Conservation (phyloP, 805 yeast species). For the Teunomyces pallodes region DNA sequence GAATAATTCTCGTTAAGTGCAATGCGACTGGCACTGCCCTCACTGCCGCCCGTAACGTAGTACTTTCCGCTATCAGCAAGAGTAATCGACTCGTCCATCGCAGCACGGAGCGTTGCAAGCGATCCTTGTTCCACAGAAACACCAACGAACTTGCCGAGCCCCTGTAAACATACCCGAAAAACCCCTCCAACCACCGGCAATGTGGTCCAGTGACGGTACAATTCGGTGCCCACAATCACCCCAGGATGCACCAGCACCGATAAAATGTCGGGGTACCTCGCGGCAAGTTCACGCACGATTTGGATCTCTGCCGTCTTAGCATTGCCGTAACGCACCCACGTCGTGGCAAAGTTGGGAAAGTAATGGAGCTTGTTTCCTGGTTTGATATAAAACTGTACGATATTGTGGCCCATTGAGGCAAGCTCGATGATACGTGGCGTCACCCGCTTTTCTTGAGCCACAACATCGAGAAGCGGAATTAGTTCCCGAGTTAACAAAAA, state of each 20-base stretch:
- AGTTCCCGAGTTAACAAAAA: constrained; percentile 31
- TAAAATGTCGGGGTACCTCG: constrained; percentile 28
- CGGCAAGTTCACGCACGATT: constrained; percentile 24
- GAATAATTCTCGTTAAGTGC: constrained; percentile 22
- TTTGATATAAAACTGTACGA: constrained; percentile 19
- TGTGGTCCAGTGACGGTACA: constrained; percentile 28
- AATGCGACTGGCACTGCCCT: constrained; percentile 18
- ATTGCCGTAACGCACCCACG: constrained; percentile 35
- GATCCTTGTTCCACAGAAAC: constrained; percentile 35
- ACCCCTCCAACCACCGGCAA: constrained; percentile 23
- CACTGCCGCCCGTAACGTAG: constrained; percentile 31
- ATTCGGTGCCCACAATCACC: constrained; percentile 30
- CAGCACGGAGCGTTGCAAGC: constrained; percentile 31
- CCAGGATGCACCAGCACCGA: constrained; percentile 41
- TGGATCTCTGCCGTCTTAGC: constrained; percentile 36
- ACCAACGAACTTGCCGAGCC: constrained; percentile 19
- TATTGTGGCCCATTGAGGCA: constrained; percentile 33
- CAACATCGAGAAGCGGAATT: constrained; percentile 24
- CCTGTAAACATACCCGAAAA: constrained; percentile 13
- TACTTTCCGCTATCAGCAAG: constrained; percentile 28
- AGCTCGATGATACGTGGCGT: constrained; percentile 31
- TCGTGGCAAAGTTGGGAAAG: constrained; percentile 23
- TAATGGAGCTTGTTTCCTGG: constrained; percentile 23
- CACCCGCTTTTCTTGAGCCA: constrained; percentile 11
- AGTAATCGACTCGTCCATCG: constrained; percentile 26